Evolutionary conservation across 2,329 filamentous ascomycete species (phyloP), one percentile per base, ranked within the genome.

Genomic region (Ophiostoma fasciatum): DNA sequence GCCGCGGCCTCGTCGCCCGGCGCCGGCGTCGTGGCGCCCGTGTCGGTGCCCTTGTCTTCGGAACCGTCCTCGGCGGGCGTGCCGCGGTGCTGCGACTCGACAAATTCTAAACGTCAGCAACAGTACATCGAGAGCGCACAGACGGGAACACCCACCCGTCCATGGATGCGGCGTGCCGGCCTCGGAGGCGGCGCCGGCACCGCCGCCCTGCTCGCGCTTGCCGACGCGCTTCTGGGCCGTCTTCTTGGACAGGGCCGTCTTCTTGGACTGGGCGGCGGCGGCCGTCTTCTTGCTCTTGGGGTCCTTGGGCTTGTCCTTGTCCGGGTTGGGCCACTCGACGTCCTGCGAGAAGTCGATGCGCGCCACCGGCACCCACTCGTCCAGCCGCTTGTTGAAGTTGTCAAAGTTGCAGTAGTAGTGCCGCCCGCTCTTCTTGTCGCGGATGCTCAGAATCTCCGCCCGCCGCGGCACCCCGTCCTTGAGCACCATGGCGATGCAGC

Each of bases 361-460:
- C 25, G 73, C 67, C 21, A 80, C 71, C 2, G 81, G 68, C 9
- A 98, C 78, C 90, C 90, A 98, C 64, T 98, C 90, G 62, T 71
- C 64, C 11, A 73, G 58, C 45, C 66, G 68, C 58, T 96, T 96
- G 61, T 96, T 96, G 71, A 94, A 96, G 51, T 93, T 92, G 52
- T 94, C 84, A 55, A 94, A 96, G 57, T 96, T 93, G 50, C 93
- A 92, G 58, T 94, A 94, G 53, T 88, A 94, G 37, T 82, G 81
- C 27, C 83, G 79, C 13, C 81, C 78, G 50, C 83, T 88, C 57
- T 92, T 92, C 17, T 82, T 81, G 41, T 87, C 82, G 51, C 82
- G 79, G 48, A 96, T 92, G 40, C 84, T 90, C n/a, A 98, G 64
- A 44, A 98, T 94, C 57, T 98, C 90, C 48, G 90, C 90, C 61